Conservation (phyloP, 1,139 yeast species). For the Diutina ranongensis region DNA sequence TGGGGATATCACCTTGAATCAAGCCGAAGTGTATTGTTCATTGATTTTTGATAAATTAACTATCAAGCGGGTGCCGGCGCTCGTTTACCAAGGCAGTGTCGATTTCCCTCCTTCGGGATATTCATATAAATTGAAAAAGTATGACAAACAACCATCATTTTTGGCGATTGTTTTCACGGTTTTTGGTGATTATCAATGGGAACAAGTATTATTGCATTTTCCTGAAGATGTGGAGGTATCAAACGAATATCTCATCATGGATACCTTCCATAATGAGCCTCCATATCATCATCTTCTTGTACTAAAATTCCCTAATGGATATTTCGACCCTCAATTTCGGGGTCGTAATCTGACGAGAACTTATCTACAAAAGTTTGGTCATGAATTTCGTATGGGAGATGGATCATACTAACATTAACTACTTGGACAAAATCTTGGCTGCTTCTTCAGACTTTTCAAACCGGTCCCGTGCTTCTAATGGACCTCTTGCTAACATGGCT, state of each 20-base stretch:
- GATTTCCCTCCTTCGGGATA: not conserved
- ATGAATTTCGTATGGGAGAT: not conserved
- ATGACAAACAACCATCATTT: not conserved
- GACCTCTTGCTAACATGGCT: slow-evolving; percentile 40
- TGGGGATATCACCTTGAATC: not conserved
- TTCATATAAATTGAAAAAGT: not conserved
- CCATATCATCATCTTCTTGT: slow-evolving; percentile 2
- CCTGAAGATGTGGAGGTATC: not conserved
- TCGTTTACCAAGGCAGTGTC: not conserved
- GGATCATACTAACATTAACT: not conserved
- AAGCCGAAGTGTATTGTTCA: not conserved
- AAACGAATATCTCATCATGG: not conserved
- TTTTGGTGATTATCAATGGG: not conserved
- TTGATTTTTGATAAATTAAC: slow-evolving; percentile 1
- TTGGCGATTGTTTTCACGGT: slow-evolving; percentile 1
- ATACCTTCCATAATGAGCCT: not conserved
- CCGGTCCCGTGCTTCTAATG: slow-evolving; percentile 37
- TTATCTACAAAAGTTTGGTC: not conserved
- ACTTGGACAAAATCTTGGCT: not conserved
- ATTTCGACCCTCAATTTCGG: not conserved
- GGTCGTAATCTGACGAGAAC: not conserved
- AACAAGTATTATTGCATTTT: not conserved
- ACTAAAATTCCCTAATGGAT: not conserved
- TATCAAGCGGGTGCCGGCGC: not conserved
- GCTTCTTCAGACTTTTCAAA: slow-evolving; percentile 32